Percentiles rank a stretch among this genome's conserved stretches.
These are phyloP conservation scores for Colletotrichum horii DNA, from an alignment of 2,329 filamentous ascomycete genomes.

Conservation along the genomic window DNA sequence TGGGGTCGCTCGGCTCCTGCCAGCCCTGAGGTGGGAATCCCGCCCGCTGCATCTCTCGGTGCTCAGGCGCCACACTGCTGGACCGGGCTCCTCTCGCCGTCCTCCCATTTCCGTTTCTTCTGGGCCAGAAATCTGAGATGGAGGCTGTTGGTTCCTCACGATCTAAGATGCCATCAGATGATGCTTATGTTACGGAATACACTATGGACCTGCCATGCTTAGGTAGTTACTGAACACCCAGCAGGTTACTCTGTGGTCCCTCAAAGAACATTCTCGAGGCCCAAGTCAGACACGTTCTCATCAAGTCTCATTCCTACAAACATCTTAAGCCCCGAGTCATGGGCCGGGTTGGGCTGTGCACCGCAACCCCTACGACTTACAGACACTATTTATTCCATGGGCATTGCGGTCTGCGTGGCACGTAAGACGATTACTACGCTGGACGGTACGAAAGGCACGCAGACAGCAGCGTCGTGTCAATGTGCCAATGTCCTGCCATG, in stretches of 20 bases:
- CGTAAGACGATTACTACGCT: not conserved
- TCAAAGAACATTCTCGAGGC: not conserved
- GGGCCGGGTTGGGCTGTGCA: not conserved
- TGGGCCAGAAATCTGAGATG: not conserved
- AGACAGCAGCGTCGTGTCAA: not conserved
- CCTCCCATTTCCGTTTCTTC: conserved; percentile 12
- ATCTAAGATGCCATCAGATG: not conserved
- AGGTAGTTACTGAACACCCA: not conserved
- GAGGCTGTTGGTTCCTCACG: not conserved
- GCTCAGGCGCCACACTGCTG: conserved; percentile 5
- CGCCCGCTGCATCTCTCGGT: conserved; percentile 10
- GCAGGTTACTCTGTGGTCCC: not conserved
- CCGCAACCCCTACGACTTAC: not conserved
- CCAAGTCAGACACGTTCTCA: not conserved
- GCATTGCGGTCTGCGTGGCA: not conserved
- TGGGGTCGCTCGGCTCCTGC: conserved; percentile 1
- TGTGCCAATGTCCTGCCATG: not conserved
- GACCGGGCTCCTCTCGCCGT: not conserved
- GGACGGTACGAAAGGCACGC: not conserved
- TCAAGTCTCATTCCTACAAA: not conserved
- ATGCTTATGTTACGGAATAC: not conserved
- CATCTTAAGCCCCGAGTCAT: not conserved
- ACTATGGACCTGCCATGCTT: not conserved
- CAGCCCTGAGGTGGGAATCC: not conserved
- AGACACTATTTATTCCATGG: not conserved